Evolutionary conservation across 345 rosid genomes (phyloP).

Genomic region (Odontarrhena argentea): DNA sequence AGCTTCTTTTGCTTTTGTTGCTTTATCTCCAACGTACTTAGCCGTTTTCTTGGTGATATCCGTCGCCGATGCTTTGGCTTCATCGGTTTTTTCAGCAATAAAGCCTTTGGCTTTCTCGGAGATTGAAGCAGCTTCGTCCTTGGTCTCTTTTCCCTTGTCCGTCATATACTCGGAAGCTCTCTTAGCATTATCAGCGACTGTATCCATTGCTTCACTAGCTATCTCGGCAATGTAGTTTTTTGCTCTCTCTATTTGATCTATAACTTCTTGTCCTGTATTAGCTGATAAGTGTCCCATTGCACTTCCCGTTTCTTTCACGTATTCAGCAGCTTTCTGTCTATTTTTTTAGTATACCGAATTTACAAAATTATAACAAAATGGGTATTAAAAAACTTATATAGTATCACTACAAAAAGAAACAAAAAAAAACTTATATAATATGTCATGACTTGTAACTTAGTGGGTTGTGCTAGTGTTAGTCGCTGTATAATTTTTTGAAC

Average conservation of each 20-base stretch:
- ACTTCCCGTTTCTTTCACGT: slow-evolving; percentile 33
- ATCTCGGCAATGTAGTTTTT: slow-evolving; percentile 32
- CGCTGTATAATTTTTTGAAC: no score
- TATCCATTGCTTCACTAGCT: slow-evolving; percentile 36
- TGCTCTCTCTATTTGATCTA: slow-evolving; percentile 34
- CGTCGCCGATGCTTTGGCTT: slow-evolving; percentile 25
- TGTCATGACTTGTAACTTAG: no score
- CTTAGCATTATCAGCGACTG: slow-evolving; percentile 28
- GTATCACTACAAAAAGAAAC: no score
- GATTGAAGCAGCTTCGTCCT: slow-evolving; percentile 16
- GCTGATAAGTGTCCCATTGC: slow-evolving; percentile 21
- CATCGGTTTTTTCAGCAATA: slow-evolving; percentile 26
- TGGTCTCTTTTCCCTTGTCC: slow-evolving; percentile 33
- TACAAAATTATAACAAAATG: background rate
- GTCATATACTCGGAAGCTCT: slow-evolving; percentile 36
- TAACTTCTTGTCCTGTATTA: slow-evolving; percentile 32
- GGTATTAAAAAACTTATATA: background rate
- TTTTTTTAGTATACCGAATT: background rate
- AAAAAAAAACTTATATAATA: no score
- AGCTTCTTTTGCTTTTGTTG: slow-evolving; percentile 29
- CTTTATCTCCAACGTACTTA: slow-evolving; percentile 33
- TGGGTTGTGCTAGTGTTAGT: no score
- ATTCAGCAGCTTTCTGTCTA: slow-evolving; percentile 34
- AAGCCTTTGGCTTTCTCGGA: slow-evolving; percentile 33
- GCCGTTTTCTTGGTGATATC: slow-evolving; percentile 23